Evolutionary conservation across 108 stramenopile genomes (phyloP), one percentile per base, ranked within the genome.

Genomic region (Cyclostephanos invisitatus): DNA sequence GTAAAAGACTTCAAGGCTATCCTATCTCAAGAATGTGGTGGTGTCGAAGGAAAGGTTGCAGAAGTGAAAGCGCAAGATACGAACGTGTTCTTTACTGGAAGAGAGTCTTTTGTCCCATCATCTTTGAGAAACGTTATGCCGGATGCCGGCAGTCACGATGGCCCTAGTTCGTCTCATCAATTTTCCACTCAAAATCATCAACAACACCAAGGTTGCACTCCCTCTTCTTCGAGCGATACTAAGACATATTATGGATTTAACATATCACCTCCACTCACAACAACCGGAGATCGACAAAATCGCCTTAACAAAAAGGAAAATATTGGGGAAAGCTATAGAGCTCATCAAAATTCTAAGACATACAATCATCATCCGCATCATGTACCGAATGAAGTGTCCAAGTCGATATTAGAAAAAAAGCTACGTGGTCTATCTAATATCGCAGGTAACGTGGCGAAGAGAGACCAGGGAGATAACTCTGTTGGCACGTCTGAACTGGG

Each of bases 401-500:
- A 44, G 27, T 65, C 64, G 5, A 32, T 9, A 36, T 20, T 65
- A 47, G 64, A 65, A 51, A 47, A 65, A 36, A 65, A 65, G 35
- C 46, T 65, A n/a, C 64, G 48, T 49, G 64, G 47, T 27, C 20
- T 46, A 35, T 10, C 49, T 24, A 35, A 21, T 4, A 20, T 44
- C n/a, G 40, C 36, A 37, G 20, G 29, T 20, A 61, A 37, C 21
- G 20, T 5, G 21, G 38, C 5, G 10, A 40, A 21, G n/a, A 21
- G 38, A 32, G 49, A 49, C 24, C 48, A 2, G 22, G 64, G 47
- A 40, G 35, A 22, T 22, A 60, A 38, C 36, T 65, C 64, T 0
- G 64, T 65, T 7, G 47, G 32, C 21, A 65, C 64, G 24, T 65
- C 64, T n/a, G 64, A 65, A 25, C 46, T 65, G 7, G 64, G 64